Evolutionary conservation across 148 eudicot species (phyloP).

Genomic region (Silene latifolia): DNA sequence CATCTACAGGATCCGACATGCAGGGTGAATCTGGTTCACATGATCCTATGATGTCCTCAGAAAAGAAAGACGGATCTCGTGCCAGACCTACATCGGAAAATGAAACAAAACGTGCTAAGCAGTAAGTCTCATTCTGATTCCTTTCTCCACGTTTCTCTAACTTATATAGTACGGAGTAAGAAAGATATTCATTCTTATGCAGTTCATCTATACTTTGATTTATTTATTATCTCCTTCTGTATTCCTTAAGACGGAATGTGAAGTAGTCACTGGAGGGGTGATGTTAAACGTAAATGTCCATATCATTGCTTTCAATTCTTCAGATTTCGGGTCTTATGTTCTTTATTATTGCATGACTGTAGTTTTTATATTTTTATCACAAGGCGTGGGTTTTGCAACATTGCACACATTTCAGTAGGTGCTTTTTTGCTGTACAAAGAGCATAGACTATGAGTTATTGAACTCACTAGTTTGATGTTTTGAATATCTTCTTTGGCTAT

Average conservation of each 20-base stretch:
- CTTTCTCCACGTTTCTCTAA: not conserved
- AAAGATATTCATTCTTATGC: not conserved
- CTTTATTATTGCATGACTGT: not conserved
- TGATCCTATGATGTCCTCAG: conserved; percentile 50
- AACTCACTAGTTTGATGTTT: not conserved
- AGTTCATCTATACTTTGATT: not conserved
- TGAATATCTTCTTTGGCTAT: not conserved
- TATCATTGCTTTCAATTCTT: not conserved
- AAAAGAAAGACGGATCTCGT: conserved; percentile 54
- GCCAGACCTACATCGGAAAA: conserved; percentile 54
- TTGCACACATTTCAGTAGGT: not conserved
- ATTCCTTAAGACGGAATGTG: not conserved
- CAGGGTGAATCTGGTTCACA: conserved; percentile 52
- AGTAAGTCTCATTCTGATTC: conserved; percentile 46
- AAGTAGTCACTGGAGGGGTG: not conserved
- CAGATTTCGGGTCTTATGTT: not conserved
- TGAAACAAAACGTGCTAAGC: conserved; percentile 90
- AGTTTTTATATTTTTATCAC: not conserved
- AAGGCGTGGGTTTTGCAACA: not conserved
- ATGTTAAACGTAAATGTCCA: not conserved
- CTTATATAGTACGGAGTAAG: not conserved
- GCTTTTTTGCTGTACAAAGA: not conserved
- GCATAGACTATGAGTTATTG: not conserved
- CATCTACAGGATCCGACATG: conserved; percentile 46
- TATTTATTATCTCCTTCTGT: not conserved